phyloP scores from a whole-genome alignment of 208 protist species.

The Naegleria lovaniensis region DNA sequence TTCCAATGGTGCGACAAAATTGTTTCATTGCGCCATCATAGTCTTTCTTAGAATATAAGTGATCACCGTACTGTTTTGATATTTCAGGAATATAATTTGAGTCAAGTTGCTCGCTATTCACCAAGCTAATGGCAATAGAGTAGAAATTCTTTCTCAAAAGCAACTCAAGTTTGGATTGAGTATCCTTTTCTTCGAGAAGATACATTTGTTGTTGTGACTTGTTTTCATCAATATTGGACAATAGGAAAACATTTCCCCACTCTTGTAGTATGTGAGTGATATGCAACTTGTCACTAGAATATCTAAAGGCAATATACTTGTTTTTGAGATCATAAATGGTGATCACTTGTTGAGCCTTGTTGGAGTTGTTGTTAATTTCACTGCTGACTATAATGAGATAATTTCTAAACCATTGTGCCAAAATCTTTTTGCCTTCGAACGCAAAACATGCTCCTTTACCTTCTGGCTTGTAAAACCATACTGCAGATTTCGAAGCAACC shows the following conservation, averaged over 20 bases:
- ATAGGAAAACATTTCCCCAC: constrained; percentile 65
- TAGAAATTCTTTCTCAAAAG: constrained; percentile 90
- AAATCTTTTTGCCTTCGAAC: constrained; percentile 61
- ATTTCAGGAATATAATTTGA: constrained; percentile 61
- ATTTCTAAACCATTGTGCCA: constrained; percentile 62
- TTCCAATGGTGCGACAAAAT: constrained; percentile 67
- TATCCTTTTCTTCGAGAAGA: constrained; percentile 75
- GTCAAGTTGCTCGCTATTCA: constrained; percentile 67
- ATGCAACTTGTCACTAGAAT: constrained; percentile 58
- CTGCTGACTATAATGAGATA: constrained; percentile 76
- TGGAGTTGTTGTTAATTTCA: constrained; percentile 26
- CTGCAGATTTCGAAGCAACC: constrained; percentile 22
- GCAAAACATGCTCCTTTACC: constrained; percentile 57
- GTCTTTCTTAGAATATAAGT: constrained; percentile 73
- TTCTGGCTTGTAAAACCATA: constrained; percentile 58
- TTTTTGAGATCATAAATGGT: constrained; percentile 76
- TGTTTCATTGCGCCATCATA: constrained; percentile 63
- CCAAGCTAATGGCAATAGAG: constrained; percentile 79
- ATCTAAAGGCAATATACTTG: constrained; percentile 71
- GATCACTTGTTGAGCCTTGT: constrained; percentile 59
- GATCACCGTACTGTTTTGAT: constrained; percentile 81
- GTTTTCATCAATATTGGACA: constrained; percentile 39
- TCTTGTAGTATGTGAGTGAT: constrained; percentile 68
- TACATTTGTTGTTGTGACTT: constrained; percentile 36
- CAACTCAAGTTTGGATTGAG: constrained; percentile 83